These are phyloP conservation scores for Lipomyces yamanashiensis DNA, from an alignment of 805 yeast genomes.

Conservation along the genomic window DNA sequence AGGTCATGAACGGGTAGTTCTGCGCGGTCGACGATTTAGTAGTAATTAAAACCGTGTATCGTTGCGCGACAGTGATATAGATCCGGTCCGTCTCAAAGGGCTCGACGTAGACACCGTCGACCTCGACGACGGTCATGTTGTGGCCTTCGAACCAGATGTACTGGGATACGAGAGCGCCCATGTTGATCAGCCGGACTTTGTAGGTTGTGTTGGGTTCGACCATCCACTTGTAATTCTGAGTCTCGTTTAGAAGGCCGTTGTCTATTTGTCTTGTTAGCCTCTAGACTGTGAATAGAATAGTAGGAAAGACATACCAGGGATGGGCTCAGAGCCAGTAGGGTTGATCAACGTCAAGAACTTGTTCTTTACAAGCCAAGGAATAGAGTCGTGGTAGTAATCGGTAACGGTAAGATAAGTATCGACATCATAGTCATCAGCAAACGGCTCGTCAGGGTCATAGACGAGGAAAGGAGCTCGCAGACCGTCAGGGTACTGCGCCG, in stretches of 20 bases:
- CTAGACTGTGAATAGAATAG: background rate
- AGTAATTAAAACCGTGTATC: conserved; percentile 77
- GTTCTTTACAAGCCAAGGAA: conserved; percentile 55
- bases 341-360: conserved; percentile 72
- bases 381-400: conserved; percentile 85
- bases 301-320: conserved; percentile 56
- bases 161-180: conserved; percentile 92
- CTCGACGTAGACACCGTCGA: conserved; percentile 88
- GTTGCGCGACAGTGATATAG: conserved; percentile 88
- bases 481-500: conserved; percentile 93
- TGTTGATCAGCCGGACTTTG: conserved; percentile 75
- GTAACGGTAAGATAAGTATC: conserved; percentile 69
- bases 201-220: conserved; percentile 88
- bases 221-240: conserved; percentile 72
- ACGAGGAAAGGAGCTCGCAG: conserved; percentile 63
- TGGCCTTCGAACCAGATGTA: conserved; percentile 89
- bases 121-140: conserved; percentile 81
- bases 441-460: conserved; percentile 68
- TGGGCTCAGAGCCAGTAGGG: conserved; percentile 98
- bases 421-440: conserved; percentile 69
- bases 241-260: conserved; percentile 76
- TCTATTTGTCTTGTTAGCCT: conserved; percentile 44
- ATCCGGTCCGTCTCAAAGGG: conserved; percentile 69
- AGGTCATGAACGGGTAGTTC: conserved; percentile 83
- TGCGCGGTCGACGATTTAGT: conserved; percentile 66